These are phyloP conservation scores for Venturia nashicola DNA, from an alignment of 2,329 filamentous ascomycete species.

Conservation along the genomic window DNA sequence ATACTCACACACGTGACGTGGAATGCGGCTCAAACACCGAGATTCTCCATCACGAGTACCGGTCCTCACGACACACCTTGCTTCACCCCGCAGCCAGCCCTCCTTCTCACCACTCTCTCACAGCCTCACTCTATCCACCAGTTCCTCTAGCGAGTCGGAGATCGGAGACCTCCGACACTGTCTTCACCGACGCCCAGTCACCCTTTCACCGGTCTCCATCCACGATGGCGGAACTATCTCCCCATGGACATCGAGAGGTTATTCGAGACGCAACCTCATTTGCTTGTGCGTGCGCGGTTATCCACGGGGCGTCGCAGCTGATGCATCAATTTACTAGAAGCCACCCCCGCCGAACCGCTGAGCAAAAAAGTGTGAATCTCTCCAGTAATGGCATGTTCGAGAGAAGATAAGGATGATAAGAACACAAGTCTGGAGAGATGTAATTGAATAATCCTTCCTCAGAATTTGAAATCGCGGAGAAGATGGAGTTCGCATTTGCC, in stretches of 20 bases:
- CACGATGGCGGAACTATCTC: background rate
- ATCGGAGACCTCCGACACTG: background rate
- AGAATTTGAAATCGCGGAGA: background rate
- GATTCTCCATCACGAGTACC: no score
- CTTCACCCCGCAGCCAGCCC: background rate
- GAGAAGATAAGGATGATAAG: background rate
- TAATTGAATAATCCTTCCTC: background rate
- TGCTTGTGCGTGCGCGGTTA: background rate
- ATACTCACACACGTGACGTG: background rate
- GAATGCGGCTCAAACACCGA: background rate
- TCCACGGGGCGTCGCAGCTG: background rate
- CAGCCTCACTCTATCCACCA: background rate
- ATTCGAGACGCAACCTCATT: background rate
- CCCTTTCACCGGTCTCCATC: background rate
- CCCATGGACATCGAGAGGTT: background rate
- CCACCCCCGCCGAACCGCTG: background rate
- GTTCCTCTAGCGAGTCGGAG: background rate
- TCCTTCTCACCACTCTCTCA: background rate
- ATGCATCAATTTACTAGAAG: background rate
- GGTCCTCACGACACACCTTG: background rate
- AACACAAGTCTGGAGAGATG: no score
- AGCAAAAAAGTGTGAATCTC: background rate
- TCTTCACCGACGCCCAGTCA: background rate
- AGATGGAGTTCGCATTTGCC: background rate
- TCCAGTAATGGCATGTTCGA: background rate